Base-by-base conservation (phyloP, 306 rosid species). In the Ceratonia siliqua region DNA sequence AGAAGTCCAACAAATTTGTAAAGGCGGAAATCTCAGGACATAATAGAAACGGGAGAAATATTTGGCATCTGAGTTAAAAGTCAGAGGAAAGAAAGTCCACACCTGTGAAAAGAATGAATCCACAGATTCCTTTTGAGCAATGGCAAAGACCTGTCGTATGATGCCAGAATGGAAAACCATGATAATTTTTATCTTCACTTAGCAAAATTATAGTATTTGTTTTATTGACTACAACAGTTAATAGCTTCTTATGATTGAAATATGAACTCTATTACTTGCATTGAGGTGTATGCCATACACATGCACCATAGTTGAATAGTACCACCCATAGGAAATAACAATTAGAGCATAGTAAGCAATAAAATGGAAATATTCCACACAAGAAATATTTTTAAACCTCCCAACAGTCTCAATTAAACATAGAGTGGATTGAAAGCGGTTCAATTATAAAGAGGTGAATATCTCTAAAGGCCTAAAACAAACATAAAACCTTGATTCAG, bases 31-130 rank as follows among this genome's bases (percentile, higher is more conserved):
- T 71, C 50, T 65, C 55, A 74, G 58, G 74, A 63, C 73, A 39
- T 56, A 41, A 50, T 28, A 57, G 17, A 66, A 39, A 45, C 69
- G 74, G 12, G 42, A 5, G 5, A 76, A 81, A 53, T 10, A 46
- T 69, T 48, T 45, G 62, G 68, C 30, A 75, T 72, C 62, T 49
- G 27, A 75, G 72, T 49, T 41, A 41, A 65, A 55, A 64, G 48
- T 74, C 58, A 49, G 10, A 79, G 15, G 53, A 30, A 55, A 42
- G 65, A 58, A 62, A 67, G 50, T 79, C 42, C 46, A 56, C 81
- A 92, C 99, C 96, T 95, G 99, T 49, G 99, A 95, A 79, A 88
- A 92, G 85, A 95, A 92, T 63, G 98, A 88, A 71, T 92, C 99
- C 69, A 95, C 83, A 43, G 86, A 79, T 81, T 87, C 92, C 88